Percentiles rank a stretch among this genome's conserved stretches.
phyloP scores from a whole-genome alignment of 1,139 yeast species.

The Entelexis paramagnoliae region DNA sequence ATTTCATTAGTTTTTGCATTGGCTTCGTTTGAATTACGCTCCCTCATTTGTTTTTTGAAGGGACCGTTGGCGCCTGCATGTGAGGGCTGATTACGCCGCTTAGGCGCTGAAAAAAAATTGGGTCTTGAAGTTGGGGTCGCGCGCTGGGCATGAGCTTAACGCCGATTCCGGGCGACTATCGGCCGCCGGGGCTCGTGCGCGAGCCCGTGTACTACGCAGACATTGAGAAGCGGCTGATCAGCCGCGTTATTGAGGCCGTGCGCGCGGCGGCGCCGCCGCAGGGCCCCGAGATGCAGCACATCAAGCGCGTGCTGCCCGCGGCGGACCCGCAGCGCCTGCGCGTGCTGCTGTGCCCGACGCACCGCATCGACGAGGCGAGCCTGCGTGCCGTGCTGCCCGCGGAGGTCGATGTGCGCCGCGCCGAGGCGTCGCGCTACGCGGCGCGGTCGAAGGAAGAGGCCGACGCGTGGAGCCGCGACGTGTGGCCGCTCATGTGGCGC shows the following conservation, averaged over 20 bases:
- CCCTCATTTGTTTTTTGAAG: too few species aligned
- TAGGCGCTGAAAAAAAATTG: neutral
- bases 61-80: too few species aligned
- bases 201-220: constrained; percentile 20
- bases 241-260: constrained; percentile 23
- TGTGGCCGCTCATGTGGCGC: constrained; percentile 90
- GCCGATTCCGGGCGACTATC: constrained; percentile 21
- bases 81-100: constrained; percentile 1
- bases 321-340: constrained; percentile 25
- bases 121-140: neutral
- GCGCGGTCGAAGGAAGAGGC: constrained; percentile 59
- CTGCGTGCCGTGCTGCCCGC: constrained; percentile 17
- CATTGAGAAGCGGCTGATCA: constrained; percentile 23
- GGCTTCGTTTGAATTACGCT: neutral
- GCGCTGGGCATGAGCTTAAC: constrained; percentile 8
- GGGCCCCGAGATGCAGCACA: constrained; percentile 29
- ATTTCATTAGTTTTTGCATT: neutral
- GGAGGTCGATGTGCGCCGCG: constrained; percentile 24
- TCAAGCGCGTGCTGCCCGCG: constrained; percentile 34
- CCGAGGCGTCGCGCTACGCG: constrained; percentile 41
- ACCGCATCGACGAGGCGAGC: constrained; percentile 22
- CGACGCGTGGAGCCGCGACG: constrained; percentile 47
- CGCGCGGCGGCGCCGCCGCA: constrained; percentile 29
- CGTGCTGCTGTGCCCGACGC: constrained; percentile 31
- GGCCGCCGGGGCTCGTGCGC: constrained; percentile 21